A percentile compares a stretch with the other conserved stretches of the same genome.
These are phyloP conservation scores for Pleurotus giganteus DNA, from an alignment of 768 basidiomycete species.

Conservation along the genomic window DNA sequence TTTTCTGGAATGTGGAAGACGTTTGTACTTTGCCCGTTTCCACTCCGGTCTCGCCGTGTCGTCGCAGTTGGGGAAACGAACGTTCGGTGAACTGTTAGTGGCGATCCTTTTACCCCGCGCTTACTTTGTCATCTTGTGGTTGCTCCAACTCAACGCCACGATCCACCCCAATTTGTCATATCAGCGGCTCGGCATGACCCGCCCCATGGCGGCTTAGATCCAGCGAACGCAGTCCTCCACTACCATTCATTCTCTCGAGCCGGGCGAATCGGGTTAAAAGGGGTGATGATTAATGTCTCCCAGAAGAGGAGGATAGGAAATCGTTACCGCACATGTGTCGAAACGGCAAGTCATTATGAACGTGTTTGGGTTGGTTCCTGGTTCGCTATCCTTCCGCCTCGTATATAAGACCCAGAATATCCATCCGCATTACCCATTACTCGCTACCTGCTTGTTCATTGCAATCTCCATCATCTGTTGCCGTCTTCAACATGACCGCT, in stretches of 20 bases:
- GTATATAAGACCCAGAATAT: constrained; percentile 3
- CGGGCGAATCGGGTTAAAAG: no score
- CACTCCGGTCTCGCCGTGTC: no score
- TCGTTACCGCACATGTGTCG: neutral
- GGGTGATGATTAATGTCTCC: neutral
- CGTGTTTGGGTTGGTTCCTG: neutral
- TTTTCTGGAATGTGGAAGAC: no score
- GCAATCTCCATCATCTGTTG: neutral
- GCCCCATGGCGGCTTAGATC: neutral
- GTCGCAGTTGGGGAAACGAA: no score
- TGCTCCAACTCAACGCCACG: no score
- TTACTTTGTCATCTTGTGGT: no score
- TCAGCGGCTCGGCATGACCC: neutral
- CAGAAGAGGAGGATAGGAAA: neutral
- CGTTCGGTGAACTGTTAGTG: no score
- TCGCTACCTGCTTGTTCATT: no score
- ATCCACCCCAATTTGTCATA: neutral
- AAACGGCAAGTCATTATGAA: neutral
- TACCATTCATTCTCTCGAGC: no score
- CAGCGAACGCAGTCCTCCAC: neutral
- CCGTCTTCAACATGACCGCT: constrained; percentile 31
- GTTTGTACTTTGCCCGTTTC: no score
- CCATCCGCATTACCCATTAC: neutral
- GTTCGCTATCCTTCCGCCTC: neutral
- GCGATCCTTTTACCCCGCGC: no score